These are phyloP conservation scores for Fusarium verticillioides DNA, from an alignment of 2,329 filamentous ascomycete genomes.

Conservation along the genomic window DNA sequence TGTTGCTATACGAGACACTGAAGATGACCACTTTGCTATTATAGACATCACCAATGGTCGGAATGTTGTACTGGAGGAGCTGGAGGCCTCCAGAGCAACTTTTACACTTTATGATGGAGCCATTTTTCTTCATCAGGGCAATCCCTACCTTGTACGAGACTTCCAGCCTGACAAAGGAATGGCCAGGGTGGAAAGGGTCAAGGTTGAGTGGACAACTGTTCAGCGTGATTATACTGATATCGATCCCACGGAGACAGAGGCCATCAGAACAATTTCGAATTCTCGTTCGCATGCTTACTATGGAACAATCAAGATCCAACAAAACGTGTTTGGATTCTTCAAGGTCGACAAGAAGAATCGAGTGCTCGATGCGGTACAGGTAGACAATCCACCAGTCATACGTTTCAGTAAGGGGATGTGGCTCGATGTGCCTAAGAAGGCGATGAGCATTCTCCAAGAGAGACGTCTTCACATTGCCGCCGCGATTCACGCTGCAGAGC, in stretches of 20 bases:
- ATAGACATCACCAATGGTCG: conserved; percentile 85
- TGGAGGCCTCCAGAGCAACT: conserved; percentile 94
- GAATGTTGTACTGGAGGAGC: conserved; percentile 90
- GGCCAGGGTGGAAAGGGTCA: conserved; percentile 87
- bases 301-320: conserved; percentile 85
- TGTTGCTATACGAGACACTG: conserved; percentile 88
- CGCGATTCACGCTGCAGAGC: conserved; percentile 94
- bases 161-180: conserved; percentile 83
- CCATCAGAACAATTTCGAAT: conserved; percentile 75
- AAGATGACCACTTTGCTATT: conserved; percentile 92
- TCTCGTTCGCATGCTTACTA: conserved; percentile 81
- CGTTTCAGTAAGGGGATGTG: conserved; percentile 91
- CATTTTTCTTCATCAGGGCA: conserved; percentile 97
- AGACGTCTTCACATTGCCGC: conserved; percentile 83
- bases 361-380: conserved; percentile 90
- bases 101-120: conserved; percentile 97
- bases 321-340: conserved; percentile 96
- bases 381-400: conserved; percentile 92
- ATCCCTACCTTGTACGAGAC: conserved; percentile 90
- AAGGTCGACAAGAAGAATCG: conserved; percentile 89
- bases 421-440: conserved; percentile 86
- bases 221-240: conserved; percentile 95
- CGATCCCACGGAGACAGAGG: conserved; percentile 91
- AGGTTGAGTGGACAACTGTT: conserved; percentile 93
- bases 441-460: conserved; percentile 80